Conservation (phyloP, 2,329 filamentous ascomycete genomes). For the Leptoxyphium fumago region DNA sequence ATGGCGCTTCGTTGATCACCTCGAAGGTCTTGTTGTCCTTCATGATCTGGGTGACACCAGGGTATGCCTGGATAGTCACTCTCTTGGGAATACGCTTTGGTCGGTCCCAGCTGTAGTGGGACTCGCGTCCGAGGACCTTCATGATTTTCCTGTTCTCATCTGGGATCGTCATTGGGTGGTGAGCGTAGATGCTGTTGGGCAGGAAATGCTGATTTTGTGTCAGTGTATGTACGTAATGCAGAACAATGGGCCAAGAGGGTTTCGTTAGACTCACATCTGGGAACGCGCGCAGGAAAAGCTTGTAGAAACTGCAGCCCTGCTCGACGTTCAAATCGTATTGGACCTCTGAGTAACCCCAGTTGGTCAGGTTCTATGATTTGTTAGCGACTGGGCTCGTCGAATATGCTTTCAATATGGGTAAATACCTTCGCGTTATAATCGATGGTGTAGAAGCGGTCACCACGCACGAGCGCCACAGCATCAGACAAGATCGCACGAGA, state of each 20-base stretch:
- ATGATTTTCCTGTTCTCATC: slow-evolving; percentile 32
- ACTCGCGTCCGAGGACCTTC: slow-evolving; percentile 3
- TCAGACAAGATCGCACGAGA: slow-evolving; percentile 64
- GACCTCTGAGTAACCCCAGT: slow-evolving; percentile 34
- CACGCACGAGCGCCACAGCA: slow-evolving; percentile 62
- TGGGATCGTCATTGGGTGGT: slow-evolving; percentile 35
- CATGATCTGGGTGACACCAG: slow-evolving; percentile 29
- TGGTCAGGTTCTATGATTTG: slow-evolving; percentile 22
- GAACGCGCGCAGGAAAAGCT: slow-evolving; percentile 35
- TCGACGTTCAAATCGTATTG: slow-evolving; percentile 29
- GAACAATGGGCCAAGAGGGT: slow-evolving; percentile 3
- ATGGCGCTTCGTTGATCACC: slow-evolving; percentile 32
- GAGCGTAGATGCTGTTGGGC: slow-evolving; percentile 34
- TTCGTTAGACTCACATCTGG: slow-evolving; percentile 24
- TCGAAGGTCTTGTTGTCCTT: slow-evolving; percentile 29
- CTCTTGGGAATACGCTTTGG: slow-evolving; percentile 7
- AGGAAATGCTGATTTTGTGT: slow-evolving; percentile 20
- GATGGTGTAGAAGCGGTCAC: slow-evolving; percentile 64
- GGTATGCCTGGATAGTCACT: slow-evolving; percentile 10
- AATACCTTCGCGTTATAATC: slow-evolving; percentile 41
- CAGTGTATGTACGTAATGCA: neutral
- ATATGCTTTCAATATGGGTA: no score
- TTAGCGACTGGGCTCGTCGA: slow-evolving; percentile 4
- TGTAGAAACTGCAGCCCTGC: slow-evolving; percentile 37
- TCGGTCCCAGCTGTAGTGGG: slow-evolving; percentile 3